A percentile compares a stretch with the other conserved stretches of the same genome.
Conservation (phyloP, 163 green algal genomes). For the Picocystis sp. region DNA sequence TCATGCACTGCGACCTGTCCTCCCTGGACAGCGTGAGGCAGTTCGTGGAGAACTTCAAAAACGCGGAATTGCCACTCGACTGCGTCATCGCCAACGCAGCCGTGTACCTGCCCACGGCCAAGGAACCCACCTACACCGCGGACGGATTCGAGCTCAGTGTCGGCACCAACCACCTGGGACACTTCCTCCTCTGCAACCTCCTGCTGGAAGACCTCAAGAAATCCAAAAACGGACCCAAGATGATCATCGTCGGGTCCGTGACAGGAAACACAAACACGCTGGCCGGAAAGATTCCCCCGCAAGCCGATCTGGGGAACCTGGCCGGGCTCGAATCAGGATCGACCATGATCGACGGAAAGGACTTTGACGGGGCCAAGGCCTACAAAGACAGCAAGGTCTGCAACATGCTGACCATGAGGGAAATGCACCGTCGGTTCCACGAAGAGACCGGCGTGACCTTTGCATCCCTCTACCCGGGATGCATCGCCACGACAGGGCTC, state of each 20-base stretch:
- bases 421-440: conserved; percentile 64
- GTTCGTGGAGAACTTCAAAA: conserved; percentile 58
- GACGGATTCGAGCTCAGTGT: conserved; percentile 55
- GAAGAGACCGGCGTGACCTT: conserved; percentile 72
- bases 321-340: conserved; percentile 38
- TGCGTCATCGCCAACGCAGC: conserved; percentile 79
- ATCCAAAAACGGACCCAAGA: conserved; percentile 27
- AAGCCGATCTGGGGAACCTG: conserved; percentile 76
- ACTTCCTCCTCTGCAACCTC: conserved; percentile 80
- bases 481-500: conserved; percentile 83
- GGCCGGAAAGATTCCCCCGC: conserved; percentile 48
- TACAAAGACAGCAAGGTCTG: conserved; percentile 96
- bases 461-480: conserved; percentile 79
- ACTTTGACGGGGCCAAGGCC: conserved; percentile 85
- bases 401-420: conserved; percentile 92
- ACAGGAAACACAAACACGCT: conserved; percentile 89
- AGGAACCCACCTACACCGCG: conserved; percentile 56
- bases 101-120: conserved; percentile 71
- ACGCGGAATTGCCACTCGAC: conserved; percentile 40
- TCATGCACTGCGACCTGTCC: conserved; percentile 78
- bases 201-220: conserved; percentile 64
- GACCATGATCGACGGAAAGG: conserved; percentile 69
- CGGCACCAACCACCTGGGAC: conserved; percentile 76
- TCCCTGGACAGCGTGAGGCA: conserved; percentile 53
- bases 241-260: conserved; percentile 61